Conservation (phyloP, 2,329 filamentous ascomycete genomes). For the Cadophora luteo-olivacea region DNA sequence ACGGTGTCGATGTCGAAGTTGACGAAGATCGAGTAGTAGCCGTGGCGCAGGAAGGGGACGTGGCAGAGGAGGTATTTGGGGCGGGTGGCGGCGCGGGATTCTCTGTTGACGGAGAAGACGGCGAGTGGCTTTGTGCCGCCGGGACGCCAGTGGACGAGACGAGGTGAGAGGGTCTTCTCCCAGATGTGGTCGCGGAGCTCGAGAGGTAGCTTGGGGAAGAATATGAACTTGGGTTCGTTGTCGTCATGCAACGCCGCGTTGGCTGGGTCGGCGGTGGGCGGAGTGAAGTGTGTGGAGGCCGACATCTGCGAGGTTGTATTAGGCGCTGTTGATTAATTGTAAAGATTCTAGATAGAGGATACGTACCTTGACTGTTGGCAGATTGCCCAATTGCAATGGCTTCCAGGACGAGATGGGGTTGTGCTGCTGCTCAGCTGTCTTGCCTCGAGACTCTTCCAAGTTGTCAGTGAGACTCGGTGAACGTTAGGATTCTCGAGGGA, state of each 20-base stretch:
- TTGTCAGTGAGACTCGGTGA: neutral
- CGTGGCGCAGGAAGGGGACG: neutral
- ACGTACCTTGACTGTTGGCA: neutral
- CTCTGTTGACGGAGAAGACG: neutral
- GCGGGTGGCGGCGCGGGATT: neutral
- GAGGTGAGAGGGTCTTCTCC: neutral
- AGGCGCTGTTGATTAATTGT: neutral
- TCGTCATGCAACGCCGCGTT: neutral
- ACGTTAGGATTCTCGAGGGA: neutral
- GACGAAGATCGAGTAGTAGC: constrained; percentile 16
- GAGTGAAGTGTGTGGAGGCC: neutral
- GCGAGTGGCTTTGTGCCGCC: neutral
- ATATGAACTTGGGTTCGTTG: neutral
- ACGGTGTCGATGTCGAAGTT: constrained; percentile 14
- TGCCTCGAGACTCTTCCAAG: neutral
- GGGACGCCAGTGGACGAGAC: constrained; percentile 8
- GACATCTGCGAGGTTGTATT: neutral
- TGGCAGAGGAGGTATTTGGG: neutral
- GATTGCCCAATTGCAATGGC: neutral
- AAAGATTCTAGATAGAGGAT: neutral
- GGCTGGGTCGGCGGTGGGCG: neutral
- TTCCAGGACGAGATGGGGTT: neutral
- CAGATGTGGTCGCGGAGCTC: constrained; percentile 15
- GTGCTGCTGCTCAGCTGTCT: neutral
- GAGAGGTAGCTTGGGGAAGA: constrained; percentile 14